phyloP scores from a whole-genome alignment of 2,329 filamentous ascomycete genomes.

The Geosmithia putterillii region DNA sequence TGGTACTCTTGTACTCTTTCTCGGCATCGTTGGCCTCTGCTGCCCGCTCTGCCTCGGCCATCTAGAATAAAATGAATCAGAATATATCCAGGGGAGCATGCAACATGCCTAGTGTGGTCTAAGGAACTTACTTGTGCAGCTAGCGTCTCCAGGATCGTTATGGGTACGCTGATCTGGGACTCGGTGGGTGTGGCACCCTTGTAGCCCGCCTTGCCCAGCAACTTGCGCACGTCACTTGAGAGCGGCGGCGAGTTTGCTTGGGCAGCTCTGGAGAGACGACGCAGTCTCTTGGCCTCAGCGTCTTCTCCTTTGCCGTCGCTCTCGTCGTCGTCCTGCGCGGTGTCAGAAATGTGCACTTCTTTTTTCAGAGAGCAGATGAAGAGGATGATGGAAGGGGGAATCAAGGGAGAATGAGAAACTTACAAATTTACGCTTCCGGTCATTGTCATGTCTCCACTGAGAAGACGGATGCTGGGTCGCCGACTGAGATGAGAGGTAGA shows the following conservation, averaged over 20 bases:
- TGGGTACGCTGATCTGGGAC: constrained; percentile 13
- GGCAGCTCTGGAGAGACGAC: neutral
- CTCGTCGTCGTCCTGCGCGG: neutral
- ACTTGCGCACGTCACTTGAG: constrained; percentile 14
- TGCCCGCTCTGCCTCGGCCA: constrained; percentile 16
- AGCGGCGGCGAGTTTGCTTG: constrained; percentile 11
- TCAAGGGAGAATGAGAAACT: constrained; percentile 10
- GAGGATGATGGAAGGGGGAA: neutral
- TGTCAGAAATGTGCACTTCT: too few species aligned
- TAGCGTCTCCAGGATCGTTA: constrained; percentile 23
- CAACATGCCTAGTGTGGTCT: neutral
- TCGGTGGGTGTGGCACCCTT: constrained; percentile 5
- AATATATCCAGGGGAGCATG: neutral
- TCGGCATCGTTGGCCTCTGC: constrained; percentile 15
- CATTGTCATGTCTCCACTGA: constrained; percentile 10
- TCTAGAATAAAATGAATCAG: constrained; percentile 11
- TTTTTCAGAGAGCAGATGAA: neutral
- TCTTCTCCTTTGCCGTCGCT: constrained; percentile 14
- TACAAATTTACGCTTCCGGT: constrained; percentile 37
- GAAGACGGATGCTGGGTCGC: constrained; percentile 13
- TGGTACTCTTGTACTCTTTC: constrained; percentile 24
- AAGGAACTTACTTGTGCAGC: constrained; percentile 21
- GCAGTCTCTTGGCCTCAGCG: constrained; percentile 14
- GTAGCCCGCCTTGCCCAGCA: constrained; percentile 10
- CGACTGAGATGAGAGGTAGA: constrained; percentile 25